Percentiles rank a stretch among this genome's conserved stretches.
Conservation (phyloP, 805 yeast species). For the Nakazawaea populi region DNA sequence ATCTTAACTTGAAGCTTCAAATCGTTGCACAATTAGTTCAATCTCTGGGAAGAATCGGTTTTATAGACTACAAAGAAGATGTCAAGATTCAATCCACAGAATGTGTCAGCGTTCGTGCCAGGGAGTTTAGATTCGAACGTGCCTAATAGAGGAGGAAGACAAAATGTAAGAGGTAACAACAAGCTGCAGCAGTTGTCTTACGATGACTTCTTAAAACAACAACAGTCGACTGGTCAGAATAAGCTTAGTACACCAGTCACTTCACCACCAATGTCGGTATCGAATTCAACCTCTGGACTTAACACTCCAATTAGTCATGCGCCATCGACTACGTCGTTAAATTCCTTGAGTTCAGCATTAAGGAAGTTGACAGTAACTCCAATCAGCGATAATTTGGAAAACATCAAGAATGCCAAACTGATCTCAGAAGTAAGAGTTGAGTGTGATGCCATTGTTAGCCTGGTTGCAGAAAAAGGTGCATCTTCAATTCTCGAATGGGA, state of each 20-base stretch:
- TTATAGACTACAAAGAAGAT: slow-evolving; percentile 19
- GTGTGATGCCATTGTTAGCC: slow-evolving; percentile 46
- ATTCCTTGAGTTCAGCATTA: slow-evolving; percentile 61
- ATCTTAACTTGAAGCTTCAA: too few relatives aligned
- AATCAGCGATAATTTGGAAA: slow-evolving; percentile 48
- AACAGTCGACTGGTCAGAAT: slow-evolving; percentile 15
- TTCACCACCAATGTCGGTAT: slow-evolving; percentile 17
- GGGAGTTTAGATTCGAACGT: slow-evolving; percentile 23
- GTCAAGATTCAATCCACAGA: slow-evolving; percentile 18
- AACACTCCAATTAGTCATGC: slow-evolving; percentile 21
- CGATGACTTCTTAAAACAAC: slow-evolving; percentile 44
- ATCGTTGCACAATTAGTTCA: too few relatives aligned
- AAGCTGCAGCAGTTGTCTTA: slow-evolving; percentile 28
- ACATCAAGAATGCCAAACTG: slow-evolving; percentile 44
- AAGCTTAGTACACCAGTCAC: slow-evolving; percentile 11
- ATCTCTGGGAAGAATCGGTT: neutral
- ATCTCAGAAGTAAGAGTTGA: slow-evolving; percentile 51
- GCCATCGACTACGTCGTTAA: slow-evolving; percentile 66
- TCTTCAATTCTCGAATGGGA: slow-evolving; percentile 57
- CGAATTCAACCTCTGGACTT: slow-evolving; percentile 24
- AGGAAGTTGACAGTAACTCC: slow-evolving; percentile 63
- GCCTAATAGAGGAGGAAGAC: slow-evolving; percentile 2
- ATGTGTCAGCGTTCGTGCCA: slow-evolving; percentile 22
- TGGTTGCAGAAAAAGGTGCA: slow-evolving; percentile 39
- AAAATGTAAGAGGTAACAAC: slow-evolving; percentile 11